Conservation (phyloP, 306 rosid species). For the Malus orientalis region DNA sequence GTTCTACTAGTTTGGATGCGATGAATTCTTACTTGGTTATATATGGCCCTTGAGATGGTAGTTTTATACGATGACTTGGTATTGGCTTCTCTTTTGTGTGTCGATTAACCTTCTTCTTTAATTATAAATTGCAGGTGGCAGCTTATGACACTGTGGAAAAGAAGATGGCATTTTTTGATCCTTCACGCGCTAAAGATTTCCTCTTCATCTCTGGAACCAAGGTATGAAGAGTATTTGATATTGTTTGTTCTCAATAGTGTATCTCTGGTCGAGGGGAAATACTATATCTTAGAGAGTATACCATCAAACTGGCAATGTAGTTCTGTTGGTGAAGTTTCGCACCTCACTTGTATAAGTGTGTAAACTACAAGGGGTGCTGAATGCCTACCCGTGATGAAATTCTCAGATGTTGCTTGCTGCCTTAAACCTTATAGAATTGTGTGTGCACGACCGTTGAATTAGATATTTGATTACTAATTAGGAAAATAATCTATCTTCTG, state of each 20-base stretch:
- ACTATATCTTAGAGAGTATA: no score
- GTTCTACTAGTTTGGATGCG: background rate
- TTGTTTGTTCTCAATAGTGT: background rate
- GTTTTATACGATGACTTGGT: background rate
- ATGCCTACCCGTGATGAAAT: background rate
- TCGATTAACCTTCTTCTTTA: background rate
- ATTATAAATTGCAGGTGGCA: conserved; percentile 64
- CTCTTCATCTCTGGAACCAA: conserved; percentile 97
- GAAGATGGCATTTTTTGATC: conserved; percentile 97
- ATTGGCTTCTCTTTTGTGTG: background rate
- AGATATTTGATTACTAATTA: background rate
- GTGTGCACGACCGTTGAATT: background rate
- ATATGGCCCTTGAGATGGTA: background rate
- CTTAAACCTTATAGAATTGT: background rate
- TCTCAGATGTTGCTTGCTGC: background rate
- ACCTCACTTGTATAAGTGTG: background rate
- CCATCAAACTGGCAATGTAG: background rate
- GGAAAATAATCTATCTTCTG: background rate
- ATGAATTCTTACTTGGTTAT: background rate
- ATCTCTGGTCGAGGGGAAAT: background rate
- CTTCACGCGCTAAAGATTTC: conserved; percentile 73
- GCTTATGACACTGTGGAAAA: conserved; percentile 71
- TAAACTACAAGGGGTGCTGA: background rate
- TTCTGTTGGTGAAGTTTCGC: background rate
- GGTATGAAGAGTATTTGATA: conserved; percentile 35